Evolutionary conservation across 225 moss, liverwort and hornwort species (phyloP), one percentile per base, ranked within the genome.

Genomic region (Neckera pumila): DNA sequence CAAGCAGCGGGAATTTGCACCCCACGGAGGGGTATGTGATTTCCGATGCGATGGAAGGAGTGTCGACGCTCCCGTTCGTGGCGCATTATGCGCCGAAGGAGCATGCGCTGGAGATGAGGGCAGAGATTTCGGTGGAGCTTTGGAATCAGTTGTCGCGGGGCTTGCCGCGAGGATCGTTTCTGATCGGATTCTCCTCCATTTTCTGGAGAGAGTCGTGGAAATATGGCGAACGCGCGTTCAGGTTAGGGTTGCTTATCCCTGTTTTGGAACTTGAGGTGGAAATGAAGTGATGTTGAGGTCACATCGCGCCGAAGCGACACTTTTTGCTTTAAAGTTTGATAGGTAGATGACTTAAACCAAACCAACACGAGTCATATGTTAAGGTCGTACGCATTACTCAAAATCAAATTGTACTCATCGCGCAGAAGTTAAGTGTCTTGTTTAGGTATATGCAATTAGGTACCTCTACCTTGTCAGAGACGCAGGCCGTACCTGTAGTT

Each of bases 141-240:
- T 97, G 97, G 97, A 90, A 85, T 60, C 85, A 82, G 17, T 77
- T 97, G 87, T 88, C 92, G 7, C 38, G 89, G 25, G 95, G 96
- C 30, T 90, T 96, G 86, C 96, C 95, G 59, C 84, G 90, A 49
- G 95, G 97, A 23, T 89, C 95, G 22, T 66, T 96, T 70, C 76
- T 97, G 57, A 85, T 96, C 28, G 96, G 95, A 72, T 94, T 97
- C 51, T 83, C 94, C 43, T 94, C 96, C 16, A 94, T 97, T 51
- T 97, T 93, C 69, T 97, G 97, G 97, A 86, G 96, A 76, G 97
- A 97, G 91, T 92, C 96, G 69, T 97, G 97, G 97, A 97, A 97
- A 85, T 97, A 97, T 71, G 97, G 97, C 34, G 97, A 97, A 88
- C 93, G 97, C 60, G 97, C 97, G 42, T 97, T 95, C 89, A 94